Percentiles rank a stretch among this genome's conserved stretches.
These are phyloP conservation scores for Schwanniomyces pseudopolymorphus DNA, from an alignment of 805 yeast species.

Conservation along the genomic window DNA sequence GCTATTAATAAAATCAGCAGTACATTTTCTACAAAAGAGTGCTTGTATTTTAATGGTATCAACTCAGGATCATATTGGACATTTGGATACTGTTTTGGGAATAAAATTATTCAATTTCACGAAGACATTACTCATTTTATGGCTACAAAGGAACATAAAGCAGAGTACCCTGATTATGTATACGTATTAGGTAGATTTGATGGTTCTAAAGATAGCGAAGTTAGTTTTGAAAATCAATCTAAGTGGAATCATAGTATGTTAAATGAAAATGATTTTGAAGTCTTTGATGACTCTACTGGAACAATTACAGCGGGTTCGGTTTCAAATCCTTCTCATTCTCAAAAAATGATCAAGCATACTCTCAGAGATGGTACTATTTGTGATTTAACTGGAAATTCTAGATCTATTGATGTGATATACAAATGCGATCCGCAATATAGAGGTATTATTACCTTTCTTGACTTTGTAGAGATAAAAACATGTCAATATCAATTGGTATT, in stretches of 20 bases:
- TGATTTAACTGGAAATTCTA: conserved; percentile 53
- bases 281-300: conserved; percentile 29
- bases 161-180: conserved; percentile 30
- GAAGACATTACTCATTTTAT: conserved; percentile 22
- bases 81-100: conserved; percentile 50
- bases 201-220: conserved; percentile 14
- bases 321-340: conserved; percentile 14
- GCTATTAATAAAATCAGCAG: conserved; percentile 16
- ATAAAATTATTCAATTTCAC: conserved; percentile 50
- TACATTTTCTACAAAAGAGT: conserved; percentile 18
- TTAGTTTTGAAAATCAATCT: conserved; percentile 21
- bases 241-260: conserved; percentile 14
- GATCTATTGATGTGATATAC: conserved; percentile 56
- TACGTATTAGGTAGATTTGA: conserved; percentile 36
- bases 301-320: conserved; percentile 16
- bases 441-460: conserved; percentile 22
- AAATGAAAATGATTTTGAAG: conserved; percentile 21
- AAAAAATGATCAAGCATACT: conserved; percentile 38
- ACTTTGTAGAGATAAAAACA: conserved; percentile 52
- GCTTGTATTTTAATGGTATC: conserved; percentile 23
- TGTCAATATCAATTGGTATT: conserved; percentile 58
- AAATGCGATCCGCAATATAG: conserved; percentile 45
- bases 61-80: conserved; percentile 51
- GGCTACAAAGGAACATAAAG: conserved; percentile 27
- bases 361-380: conserved; percentile 53